These are phyloP conservation scores for Epichloe baconii DNA, from an alignment of 2,329 filamentous ascomycete genomes.

Conservation along the genomic window DNA sequence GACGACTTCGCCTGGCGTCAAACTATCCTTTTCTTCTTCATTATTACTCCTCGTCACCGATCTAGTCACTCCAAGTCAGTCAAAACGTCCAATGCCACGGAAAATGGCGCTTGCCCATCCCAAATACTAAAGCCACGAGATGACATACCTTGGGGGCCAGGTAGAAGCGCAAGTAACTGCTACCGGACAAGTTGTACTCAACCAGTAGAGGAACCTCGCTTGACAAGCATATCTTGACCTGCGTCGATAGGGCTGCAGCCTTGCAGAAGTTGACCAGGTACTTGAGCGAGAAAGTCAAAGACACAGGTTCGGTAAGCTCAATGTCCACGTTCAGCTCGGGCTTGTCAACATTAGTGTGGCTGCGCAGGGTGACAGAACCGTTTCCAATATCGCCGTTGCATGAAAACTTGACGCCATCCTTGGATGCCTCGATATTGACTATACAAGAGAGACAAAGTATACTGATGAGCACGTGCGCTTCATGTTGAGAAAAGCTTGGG, in stretches of 20 bases:
- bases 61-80: conserved; percentile 12
- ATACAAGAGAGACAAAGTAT: background rate
- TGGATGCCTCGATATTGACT: conserved; percentile 93
- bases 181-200: conserved; percentile 71
- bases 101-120: background rate
- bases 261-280: conserved; percentile 99
- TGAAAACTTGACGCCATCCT: conserved; percentile 93
- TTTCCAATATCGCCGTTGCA: conserved; percentile 93
- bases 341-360: conserved; percentile 82
- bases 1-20: background rate
- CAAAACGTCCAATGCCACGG: background rate
- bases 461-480: background rate
- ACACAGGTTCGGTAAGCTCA: conserved; percentile 80
- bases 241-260: conserved; percentile 67
- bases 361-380: conserved; percentile 81
- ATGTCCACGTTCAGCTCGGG: conserved; percentile 76
- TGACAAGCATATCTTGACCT: conserved; percentile 86
- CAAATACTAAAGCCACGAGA: background rate
- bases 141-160: conserved; percentile 82
- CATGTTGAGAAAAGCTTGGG: background rate
- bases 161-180: conserved; percentile 91
- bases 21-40: background rate
- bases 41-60: conserved; percentile 26
- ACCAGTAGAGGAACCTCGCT: conserved; percentile 94
- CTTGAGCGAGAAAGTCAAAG: conserved; percentile 95